These are phyloP conservation scores for Hypholoma sublateritium DNA, from an alignment of 768 basidiomycete species.

Conservation along the genomic window DNA sequence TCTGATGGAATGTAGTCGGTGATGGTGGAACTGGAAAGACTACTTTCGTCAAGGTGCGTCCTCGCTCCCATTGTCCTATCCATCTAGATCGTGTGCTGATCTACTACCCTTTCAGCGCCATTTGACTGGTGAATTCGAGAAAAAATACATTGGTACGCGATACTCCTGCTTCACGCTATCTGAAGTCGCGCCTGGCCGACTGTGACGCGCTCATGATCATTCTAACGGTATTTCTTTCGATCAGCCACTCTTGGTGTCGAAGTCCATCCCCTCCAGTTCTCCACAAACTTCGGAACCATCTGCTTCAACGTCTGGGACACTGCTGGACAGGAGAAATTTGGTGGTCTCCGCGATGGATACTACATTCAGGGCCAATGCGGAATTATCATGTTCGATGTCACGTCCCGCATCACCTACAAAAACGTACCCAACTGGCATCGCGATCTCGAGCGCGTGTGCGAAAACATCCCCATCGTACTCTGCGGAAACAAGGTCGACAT, in stretches of 20 bases:
- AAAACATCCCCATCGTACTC: conserved; percentile 98
- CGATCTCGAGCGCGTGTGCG: conserved; percentile 98
- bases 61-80: conserved; percentile 9
- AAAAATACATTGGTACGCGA: conserved; percentile 94
- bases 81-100: conserved; percentile 60
- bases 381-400: conserved; percentile 99
- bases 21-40: conserved; percentile 98
- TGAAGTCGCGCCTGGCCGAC: conserved; percentile 15
- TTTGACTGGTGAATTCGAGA: conserved; percentile 99
- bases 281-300: conserved; percentile 98
- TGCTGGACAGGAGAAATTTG: conserved; percentile 99
- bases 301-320: conserved; percentile 99
- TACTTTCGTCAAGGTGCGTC: conserved; percentile 91
- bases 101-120: conserved; percentile 66
- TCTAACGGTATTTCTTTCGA: conserved; percentile 14
- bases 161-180: conserved; percentile 9
- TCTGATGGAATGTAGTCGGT: conserved; percentile 58
- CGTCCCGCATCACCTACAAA: conserved; percentile 99
- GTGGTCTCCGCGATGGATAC: conserved; percentile 95
- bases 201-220: conserved; percentile 19
- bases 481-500: conserved; percentile 99
- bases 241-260: conserved; percentile 99
- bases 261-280: conserved; percentile 93
- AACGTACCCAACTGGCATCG: conserved; percentile 99
- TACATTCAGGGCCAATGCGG: conserved; percentile 98